Evolutionary conservation across 2,329 filamentous ascomycete genomes (phyloP).

Genomic region (Cercospora zeae-maydis): DNA sequence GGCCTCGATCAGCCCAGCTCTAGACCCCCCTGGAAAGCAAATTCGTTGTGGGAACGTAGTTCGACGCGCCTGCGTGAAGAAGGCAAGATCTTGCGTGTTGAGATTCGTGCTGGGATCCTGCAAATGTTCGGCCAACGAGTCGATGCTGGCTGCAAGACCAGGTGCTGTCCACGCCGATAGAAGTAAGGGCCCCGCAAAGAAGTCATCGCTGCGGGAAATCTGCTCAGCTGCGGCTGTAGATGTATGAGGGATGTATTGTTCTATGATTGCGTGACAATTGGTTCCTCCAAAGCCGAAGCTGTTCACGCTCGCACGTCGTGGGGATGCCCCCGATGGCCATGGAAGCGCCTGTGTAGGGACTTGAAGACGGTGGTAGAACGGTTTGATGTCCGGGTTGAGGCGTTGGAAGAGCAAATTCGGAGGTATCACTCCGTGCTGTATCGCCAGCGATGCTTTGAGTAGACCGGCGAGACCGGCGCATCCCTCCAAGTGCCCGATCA

Average conservation of each 20-base stretch:
- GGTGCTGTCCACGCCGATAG: constrained; percentile 17
- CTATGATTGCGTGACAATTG: constrained; percentile 27
- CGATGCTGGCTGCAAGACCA: constrained; percentile 16
- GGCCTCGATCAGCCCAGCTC: constrained; percentile 6
- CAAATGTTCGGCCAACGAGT: constrained; percentile 15
- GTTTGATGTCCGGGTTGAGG: constrained; percentile 31
- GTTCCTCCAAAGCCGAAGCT: constrained; percentile 28
- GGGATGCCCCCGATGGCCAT: constrained; percentile 29
- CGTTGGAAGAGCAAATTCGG: constrained; percentile 28
- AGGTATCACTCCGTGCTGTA: constrained; percentile 30
- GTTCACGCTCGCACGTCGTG: constrained; percentile 24
- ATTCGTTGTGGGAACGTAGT: constrained; percentile 19
- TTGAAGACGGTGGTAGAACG: constrained; percentile 20
- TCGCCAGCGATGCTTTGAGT: constrained; percentile 29
- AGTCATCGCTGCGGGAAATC: not conserved
- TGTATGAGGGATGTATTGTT: constrained; percentile 17
- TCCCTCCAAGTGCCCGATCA: constrained; percentile 28
- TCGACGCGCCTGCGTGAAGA: constrained; percentile 20
- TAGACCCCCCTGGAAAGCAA: constrained; percentile 16
- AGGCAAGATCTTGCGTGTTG: constrained; percentile 15
- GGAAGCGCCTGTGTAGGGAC: constrained; percentile 26
- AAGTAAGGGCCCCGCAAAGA: constrained; percentile 18
- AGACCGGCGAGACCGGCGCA: constrained; percentile 25
- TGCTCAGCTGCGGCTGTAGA: not conserved
- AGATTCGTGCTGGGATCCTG: constrained; percentile 6